Evolutionary conservation across 2,329 filamentous ascomycete species (phyloP).

Genomic region (Diplodia intermedia): DNA sequence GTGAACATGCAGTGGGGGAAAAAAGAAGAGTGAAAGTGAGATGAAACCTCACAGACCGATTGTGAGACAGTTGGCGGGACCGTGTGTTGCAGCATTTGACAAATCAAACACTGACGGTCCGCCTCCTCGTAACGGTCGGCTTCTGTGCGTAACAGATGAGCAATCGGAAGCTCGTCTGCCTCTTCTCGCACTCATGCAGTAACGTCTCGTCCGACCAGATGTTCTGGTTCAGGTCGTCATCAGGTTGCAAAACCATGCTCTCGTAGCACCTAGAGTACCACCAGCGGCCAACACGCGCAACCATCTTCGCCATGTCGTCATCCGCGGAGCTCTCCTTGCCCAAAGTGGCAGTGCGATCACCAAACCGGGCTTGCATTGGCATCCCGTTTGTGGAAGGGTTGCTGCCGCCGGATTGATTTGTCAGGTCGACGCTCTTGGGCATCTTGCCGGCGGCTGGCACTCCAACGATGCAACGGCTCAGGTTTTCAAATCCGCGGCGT

Average conservation of each 20-base stretch:
- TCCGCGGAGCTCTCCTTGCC: slow-evolving; percentile 54
- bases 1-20: background rate
- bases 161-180: slow-evolving; percentile 85
- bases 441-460: slow-evolving; percentile 71
- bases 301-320: slow-evolving; percentile 88
- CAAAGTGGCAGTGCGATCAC: slow-evolving; percentile 43
- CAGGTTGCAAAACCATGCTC: slow-evolving; percentile 40
- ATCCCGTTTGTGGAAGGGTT: slow-evolving; percentile 1
- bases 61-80: background rate
- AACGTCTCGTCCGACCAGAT: slow-evolving; percentile 82
- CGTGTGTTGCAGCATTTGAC: background rate
- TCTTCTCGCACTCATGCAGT: slow-evolving; percentile 83
- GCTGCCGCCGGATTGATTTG: slow-evolving; percentile 9
- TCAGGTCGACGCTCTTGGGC: slow-evolving; percentile 39
- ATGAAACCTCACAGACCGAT: slow-evolving; percentile 8
- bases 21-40: background rate
- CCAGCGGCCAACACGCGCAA: slow-evolving; percentile 89
- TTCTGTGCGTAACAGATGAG: slow-evolving; percentile 91
- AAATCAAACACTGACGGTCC: slow-evolving; percentile 58
- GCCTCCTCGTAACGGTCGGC: slow-evolving; percentile 59
- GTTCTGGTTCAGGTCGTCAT: slow-evolving; percentile 56
- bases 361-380: slow-evolving; percentile 63
- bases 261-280: slow-evolving; percentile 97
- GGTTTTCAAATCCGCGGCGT: slow-evolving; percentile 71
- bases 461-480: slow-evolving; percentile 79